A percentile compares a stretch with the other conserved stretches of the same genome.
These are phyloP conservation scores for Rosa rugosa DNA, from an alignment of 306 rosid genomes.

Conservation along the genomic window DNA sequence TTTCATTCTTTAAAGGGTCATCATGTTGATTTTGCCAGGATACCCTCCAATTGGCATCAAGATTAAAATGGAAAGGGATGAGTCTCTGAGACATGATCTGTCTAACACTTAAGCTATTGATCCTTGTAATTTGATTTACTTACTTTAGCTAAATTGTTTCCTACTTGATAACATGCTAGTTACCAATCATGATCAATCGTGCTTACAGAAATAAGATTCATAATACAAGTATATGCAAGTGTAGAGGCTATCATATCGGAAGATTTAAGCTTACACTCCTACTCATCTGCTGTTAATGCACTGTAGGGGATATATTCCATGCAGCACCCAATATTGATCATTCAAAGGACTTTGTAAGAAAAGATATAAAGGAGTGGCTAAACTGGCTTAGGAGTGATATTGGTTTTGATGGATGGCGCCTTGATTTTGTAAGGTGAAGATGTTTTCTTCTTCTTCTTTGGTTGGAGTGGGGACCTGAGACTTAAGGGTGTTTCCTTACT, in stretches of 20 bases:
- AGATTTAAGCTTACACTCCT: slow-evolving; percentile 13
- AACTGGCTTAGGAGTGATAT: slow-evolving; percentile 73
- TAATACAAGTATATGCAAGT: neutral
- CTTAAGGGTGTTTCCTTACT: neutral
- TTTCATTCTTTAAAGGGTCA: neutral
- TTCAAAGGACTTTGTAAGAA: slow-evolving; percentile 67
- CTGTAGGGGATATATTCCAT: slow-evolving; percentile 70
- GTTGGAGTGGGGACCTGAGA: neutral
- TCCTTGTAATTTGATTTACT: neutral
- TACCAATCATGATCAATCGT: neutral
- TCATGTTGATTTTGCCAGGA: neutral
- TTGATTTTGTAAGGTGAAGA: slow-evolving; percentile 68
- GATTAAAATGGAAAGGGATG: neutral
- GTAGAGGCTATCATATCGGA: slow-evolving; percentile 7
- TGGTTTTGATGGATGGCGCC: slow-evolving; percentile 86
- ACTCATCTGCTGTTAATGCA: slow-evolving; percentile 21
- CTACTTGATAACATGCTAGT: neutral
- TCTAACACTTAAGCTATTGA: neutral
- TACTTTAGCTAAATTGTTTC: neutral
- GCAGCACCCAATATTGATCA: slow-evolving; percentile 89
- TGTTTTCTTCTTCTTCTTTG: slow-evolving; percentile 7
- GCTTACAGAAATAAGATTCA: neutral
- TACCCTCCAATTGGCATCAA: neutral
- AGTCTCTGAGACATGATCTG: slow-evolving; percentile 3
- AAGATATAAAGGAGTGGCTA: slow-evolving; percentile 67